phyloP scores from a whole-genome alignment of 139 green algal genomes.

The Chlamydomonas sp. region DNA sequence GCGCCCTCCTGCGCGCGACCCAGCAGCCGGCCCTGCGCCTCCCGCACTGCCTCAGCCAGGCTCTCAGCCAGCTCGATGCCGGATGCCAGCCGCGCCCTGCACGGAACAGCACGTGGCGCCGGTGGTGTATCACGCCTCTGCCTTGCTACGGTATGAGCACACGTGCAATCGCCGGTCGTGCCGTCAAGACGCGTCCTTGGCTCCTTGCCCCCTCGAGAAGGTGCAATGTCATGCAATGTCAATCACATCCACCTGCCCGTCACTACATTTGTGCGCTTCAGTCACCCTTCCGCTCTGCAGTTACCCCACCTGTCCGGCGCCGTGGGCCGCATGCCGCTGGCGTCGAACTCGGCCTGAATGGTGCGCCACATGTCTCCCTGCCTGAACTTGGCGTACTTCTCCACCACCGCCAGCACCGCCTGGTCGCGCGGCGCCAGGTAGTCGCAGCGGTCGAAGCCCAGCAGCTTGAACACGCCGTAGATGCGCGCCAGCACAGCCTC shows the following conservation, averaged over 20 bases:
- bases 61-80: constrained; percentile 53
- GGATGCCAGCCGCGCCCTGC: constrained; percentile 39
- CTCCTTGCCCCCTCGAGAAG: too few species aligned
- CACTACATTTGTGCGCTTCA: too few species aligned
- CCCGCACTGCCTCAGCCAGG: constrained; percentile 43
- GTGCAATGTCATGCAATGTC: too few species aligned
- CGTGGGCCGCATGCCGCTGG: constrained; percentile 46
- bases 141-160: too few species aligned
- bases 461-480: constrained; percentile 51
- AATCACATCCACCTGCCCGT: too few species aligned
- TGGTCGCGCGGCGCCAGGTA: constrained; percentile 51
- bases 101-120: background rate
- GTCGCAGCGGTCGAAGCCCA: constrained; percentile 48
- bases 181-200: too few species aligned
- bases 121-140: background rate
- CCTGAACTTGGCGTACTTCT: constrained; percentile 65
- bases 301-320: constrained; percentile 45
- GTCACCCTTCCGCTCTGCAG: background rate
- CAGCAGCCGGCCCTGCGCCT: constrained; percentile 46
- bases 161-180: too few species aligned
- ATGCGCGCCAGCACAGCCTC: constrained; percentile 57
- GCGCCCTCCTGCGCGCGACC: constrained; percentile 10
- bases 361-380: constrained; percentile 63
- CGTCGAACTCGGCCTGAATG: constrained; percentile 44
- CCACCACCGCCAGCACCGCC: constrained; percentile 47